Conservation (phyloP, 2,329 filamentous ascomycete genomes). For the Trichophyton rubrum region DNA sequence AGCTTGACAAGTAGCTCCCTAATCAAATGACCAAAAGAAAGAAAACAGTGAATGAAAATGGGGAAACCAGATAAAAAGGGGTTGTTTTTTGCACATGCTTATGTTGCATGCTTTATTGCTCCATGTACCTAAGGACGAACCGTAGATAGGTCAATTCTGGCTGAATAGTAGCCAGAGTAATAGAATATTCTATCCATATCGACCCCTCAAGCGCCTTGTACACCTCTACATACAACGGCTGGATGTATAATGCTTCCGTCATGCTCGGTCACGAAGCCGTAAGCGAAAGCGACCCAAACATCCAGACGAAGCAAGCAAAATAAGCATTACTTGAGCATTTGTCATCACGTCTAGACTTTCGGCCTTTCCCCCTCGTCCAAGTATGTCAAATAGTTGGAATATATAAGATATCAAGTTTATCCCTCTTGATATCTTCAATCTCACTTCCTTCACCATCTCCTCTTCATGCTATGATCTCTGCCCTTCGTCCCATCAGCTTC, state of each 20-base stretch:
- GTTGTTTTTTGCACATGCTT: background rate
- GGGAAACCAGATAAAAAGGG: background rate
- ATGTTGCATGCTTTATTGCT: background rate
- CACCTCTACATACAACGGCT: background rate
- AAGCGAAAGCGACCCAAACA: background rate
- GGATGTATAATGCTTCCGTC: background rate
- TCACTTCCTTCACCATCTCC: background rate
- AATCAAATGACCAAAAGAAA: background rate
- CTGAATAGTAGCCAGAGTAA: background rate
- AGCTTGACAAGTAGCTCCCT: conserved; percentile 35
- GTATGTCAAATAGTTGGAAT: background rate
- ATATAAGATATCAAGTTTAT: background rate
- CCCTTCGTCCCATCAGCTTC: background rate
- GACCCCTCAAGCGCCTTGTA: background rate
- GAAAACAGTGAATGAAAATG: background rate
- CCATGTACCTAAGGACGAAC: background rate
- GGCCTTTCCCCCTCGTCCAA: background rate
- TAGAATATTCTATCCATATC: background rate
- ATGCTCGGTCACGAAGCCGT: background rate
- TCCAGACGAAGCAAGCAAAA: too few species aligned
- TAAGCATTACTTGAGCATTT: background rate
- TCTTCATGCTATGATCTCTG: background rate
- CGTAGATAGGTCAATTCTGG: background rate
- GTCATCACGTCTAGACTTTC: background rate
- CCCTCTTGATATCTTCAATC: background rate